These are phyloP conservation scores for Aspergillus fumigatus DNA, from an alignment of 2,329 filamentous ascomycete genomes.

Conservation along the genomic window DNA sequence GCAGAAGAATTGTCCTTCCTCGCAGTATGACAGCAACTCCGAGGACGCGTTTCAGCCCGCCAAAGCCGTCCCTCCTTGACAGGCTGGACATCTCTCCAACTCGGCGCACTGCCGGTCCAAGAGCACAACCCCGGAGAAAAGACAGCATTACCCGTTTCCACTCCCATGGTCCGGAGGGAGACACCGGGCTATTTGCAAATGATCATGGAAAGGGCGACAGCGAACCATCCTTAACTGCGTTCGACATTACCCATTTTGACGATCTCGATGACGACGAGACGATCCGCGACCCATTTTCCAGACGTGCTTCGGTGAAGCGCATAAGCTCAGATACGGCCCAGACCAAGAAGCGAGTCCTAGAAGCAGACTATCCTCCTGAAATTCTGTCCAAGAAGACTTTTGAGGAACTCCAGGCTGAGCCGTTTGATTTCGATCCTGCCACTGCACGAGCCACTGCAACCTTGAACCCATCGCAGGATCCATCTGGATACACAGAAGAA, in stretches of 20 bases:
- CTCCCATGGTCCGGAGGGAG: slow-evolving; percentile 15
- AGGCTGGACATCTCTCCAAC: slow-evolving; percentile 35
- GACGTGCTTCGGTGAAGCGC: slow-evolving; percentile 24
- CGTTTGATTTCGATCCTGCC: slow-evolving; percentile 44
- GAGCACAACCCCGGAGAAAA: slow-evolving; percentile 21
- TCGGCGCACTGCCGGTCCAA: slow-evolving; percentile 26
- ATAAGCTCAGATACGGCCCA: slow-evolving; percentile 22
- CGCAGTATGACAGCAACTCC: slow-evolving; percentile 33
- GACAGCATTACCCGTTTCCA: slow-evolving; percentile 17
- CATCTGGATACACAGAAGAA: slow-evolving; percentile 19
- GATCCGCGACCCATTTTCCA: slow-evolving; percentile 29
- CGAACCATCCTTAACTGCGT: slow-evolving; percentile 23
- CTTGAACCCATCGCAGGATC: slow-evolving; percentile 15
- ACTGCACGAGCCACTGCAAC: slow-evolving; percentile 9
- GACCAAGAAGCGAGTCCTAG: slow-evolving; percentile 28
- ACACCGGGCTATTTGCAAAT: slow-evolving; percentile 21
- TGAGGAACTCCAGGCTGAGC: slow-evolving; percentile 45
- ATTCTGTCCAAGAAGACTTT: slow-evolving; percentile 45
- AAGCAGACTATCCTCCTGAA: slow-evolving; percentile 46
- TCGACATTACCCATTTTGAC: slow-evolving; percentile 31
- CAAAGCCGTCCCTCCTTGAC: slow-evolving; percentile 37
- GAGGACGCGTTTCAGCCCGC: slow-evolving; percentile 37
- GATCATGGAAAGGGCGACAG: slow-evolving; percentile 21
- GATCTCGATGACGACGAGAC: slow-evolving; percentile 28
- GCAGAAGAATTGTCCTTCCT: slow-evolving; percentile 30